phyloP scores from a whole-genome alignment of 805 yeast genomes.

The Barnettozyma salicaria region DNA sequence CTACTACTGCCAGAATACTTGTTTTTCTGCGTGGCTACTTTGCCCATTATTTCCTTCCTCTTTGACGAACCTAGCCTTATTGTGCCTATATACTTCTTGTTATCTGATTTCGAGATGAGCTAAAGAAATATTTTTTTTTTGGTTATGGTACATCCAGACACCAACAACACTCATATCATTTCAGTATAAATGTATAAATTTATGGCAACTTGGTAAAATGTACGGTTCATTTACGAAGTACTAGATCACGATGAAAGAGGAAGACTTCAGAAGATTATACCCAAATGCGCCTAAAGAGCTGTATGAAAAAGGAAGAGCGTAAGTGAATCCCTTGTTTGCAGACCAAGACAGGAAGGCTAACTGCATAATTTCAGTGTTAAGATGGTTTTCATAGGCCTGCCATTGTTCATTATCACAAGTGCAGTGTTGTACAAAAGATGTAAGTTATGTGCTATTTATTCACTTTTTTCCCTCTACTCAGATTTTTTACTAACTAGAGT shows the following conservation, averaged over 20 bases:
- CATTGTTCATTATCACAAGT: conserved; percentile 19
- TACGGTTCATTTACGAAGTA: no score
- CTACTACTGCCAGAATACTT: conserved; percentile 45
- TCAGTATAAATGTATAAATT: neutral
- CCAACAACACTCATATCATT: no score
- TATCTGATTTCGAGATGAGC: conserved; percentile 6
- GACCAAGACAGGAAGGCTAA: no score
- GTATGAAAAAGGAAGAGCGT: conserved; percentile 20
- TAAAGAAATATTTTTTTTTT: conserved; percentile 3
- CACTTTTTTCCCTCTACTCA: no score
- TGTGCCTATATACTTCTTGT: neutral
- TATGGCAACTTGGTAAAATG: neutral
- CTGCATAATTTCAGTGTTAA: conserved; percentile 14
- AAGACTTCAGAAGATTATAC: conserved; percentile 18
- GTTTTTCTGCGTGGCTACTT: conserved; percentile 52
- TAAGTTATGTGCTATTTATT: no score
- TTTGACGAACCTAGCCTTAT: no score
- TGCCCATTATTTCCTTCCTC: conserved; percentile 17
- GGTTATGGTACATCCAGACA: conserved; percentile 1
- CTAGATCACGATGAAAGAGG: conserved; percentile 19
- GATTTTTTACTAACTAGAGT: neutral
- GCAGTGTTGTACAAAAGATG: conserved; percentile 19
- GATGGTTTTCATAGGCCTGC: conserved; percentile 21
- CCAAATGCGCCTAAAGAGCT: conserved; percentile 22
- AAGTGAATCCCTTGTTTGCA: neutral